These are phyloP conservation scores for Bipolaris sorokiniana DNA, from an alignment of 2,329 filamentous ascomycete genomes.

Conservation along the genomic window DNA sequence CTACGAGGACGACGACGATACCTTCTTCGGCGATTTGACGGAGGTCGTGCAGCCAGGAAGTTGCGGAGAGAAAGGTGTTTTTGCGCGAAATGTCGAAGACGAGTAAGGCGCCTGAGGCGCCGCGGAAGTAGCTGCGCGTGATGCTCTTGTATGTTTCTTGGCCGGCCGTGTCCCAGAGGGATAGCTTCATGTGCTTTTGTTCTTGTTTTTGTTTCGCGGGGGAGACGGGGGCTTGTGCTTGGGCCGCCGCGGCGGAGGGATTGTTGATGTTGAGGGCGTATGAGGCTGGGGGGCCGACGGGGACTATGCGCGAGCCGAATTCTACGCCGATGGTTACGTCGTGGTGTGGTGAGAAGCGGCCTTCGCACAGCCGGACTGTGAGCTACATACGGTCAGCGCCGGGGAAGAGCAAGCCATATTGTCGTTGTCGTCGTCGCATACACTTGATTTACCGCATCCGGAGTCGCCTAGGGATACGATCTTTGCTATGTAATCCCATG, in stretches of 20 bases:
- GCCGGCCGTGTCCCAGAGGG: constrained; percentile 93
- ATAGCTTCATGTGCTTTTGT: constrained; percentile 88
- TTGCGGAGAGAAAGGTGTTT: constrained; percentile 84
- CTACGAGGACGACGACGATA: constrained; percentile 92
- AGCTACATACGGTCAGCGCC: constrained; percentile 58
- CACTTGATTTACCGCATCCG: constrained; percentile 89
- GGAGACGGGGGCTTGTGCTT: constrained; percentile 25
- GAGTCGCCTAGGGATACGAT: constrained; percentile 97
- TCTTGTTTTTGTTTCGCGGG: constrained; percentile 42
- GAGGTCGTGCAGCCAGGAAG: constrained; percentile 91
- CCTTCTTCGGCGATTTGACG: constrained; percentile 94
- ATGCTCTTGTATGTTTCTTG: constrained; percentile 98
- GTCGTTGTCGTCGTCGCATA: constrained; percentile 34
- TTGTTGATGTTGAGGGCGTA: constrained; percentile 63
- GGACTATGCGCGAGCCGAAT: constrained; percentile 90
- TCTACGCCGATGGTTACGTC: constrained; percentile 98
- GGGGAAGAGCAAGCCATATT: background rate
- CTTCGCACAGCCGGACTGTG: constrained; percentile 94
- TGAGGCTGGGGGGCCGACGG: constrained; percentile 82
- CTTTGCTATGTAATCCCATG: constrained; percentile 99
- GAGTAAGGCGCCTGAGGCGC: constrained; percentile 76
- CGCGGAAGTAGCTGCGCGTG: constrained; percentile 90
- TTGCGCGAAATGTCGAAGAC: constrained; percentile 94
- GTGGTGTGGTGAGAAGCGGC: constrained; percentile 90
- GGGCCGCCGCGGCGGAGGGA: constrained; percentile 37